Evolutionary conservation across 345 rosid genomes (phyloP), one percentile per base, ranked within the genome.

Genomic region (Eucalyptus globulus): DNA sequence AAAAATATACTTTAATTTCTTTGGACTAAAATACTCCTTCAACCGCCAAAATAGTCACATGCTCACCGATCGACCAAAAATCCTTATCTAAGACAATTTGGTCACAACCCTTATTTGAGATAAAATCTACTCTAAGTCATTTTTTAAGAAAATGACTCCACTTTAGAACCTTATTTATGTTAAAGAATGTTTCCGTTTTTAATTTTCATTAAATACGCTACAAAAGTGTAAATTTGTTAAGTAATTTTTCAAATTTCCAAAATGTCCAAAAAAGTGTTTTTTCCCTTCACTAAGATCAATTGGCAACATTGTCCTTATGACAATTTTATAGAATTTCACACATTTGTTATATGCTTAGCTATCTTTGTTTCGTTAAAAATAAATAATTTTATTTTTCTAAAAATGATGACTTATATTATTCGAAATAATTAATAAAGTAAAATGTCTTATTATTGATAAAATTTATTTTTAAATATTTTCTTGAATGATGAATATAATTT

Each of bases 11-110:
- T 53, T 53, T 8, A 53, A 21, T 53, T 53, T 53, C 11, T 53
- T 53, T 53, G 8, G 5, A 21, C 58, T 21, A 53, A 21, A 53
- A 53, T 53, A 53, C 58, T 53, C 58, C 58, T 53, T 8, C 1
- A 1, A 53, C 0, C 1, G 58, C 5, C 0, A 1, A 0, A 21
- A 21, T 53, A 4, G 26, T 53, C 58, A 21, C 26, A 53, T 53
- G 58, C 4, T 53, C 2, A 5, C 2, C 0, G 0, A 5, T 53
- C 5, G 0, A 53, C 58, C 58, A 53, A 53, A 19, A 53, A 53
- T 53, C 26, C 11, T 53, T 19, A 53, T 4, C 26, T 19, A 53
- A 53, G 58, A 53, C 4, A 24, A 53, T 53, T 53, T 53, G 11
- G 58, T 0, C 24, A 17, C 1, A 0, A 53, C 2, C 24, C 58